Evolutionary conservation across 1,284 basidiomycete genomes (phyloP).

Genomic region (Xerocomus cyaneibrunnescens): DNA sequence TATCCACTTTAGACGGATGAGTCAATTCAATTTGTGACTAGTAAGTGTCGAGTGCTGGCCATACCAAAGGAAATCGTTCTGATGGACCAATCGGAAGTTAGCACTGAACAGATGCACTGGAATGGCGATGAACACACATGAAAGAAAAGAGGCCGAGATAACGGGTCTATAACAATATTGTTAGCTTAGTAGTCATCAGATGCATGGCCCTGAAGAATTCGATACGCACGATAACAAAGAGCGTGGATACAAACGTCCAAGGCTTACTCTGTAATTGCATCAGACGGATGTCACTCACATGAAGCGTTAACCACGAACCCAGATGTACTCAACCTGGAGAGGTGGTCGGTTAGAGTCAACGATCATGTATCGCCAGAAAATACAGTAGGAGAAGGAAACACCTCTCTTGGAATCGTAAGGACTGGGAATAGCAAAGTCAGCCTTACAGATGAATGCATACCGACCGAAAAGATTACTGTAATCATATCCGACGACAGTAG

Average conservation of each 20-base stretch:
- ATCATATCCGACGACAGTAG: constrained; percentile 8
- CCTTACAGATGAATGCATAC: neutral
- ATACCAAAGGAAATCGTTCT: constrained; percentile 4
- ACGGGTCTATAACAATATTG: constrained; percentile 5
- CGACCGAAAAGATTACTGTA: constrained; percentile 15
- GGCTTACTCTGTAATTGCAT: constrained; percentile 11
- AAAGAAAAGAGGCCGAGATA: constrained; percentile 7
- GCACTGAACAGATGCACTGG: no score
- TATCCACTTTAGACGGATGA: neutral
- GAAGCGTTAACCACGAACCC: constrained; percentile 6
- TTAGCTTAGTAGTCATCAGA: neutral
- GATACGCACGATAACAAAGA: constrained; percentile 11
- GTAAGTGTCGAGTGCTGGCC: neutral
- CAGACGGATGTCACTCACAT: neutral
- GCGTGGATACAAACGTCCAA: constrained; percentile 9
- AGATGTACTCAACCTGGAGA: constrained; percentile 19
- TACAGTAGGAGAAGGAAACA: neutral
- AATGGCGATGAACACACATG: constrained; percentile 3
- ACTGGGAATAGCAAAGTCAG: constrained; percentile 1
- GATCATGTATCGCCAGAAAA: neutral
- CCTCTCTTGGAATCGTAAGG: constrained; percentile 13
- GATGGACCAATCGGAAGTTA: no score
- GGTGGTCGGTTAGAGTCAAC: no score
- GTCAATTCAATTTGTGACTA: neutral
- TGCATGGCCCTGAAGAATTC: neutral